phyloP scores from a whole-genome alignment of 352 stramenopile species.

The Phytopythium oedochilum region DNA sequence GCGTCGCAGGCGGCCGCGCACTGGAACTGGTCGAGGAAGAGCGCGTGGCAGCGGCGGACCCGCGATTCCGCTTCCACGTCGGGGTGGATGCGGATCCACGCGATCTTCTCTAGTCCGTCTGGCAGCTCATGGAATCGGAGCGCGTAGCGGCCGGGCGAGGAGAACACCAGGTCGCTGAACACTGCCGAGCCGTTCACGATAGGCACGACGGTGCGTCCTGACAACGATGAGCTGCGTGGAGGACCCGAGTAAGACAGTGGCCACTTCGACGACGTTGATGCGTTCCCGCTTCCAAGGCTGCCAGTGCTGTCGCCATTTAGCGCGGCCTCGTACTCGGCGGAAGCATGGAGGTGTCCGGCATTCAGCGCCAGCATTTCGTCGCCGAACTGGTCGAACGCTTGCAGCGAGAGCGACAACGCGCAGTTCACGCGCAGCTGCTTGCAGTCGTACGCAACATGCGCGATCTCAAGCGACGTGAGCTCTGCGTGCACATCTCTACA shows the following conservation, averaged over 20 bases:
- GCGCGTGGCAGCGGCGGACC: slow-evolving; percentile 17
- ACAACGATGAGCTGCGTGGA: neutral
- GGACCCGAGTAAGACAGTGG: neutral
- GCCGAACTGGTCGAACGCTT: slow-evolving; percentile 54
- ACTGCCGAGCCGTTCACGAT: slow-evolving; percentile 33
- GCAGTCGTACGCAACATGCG: slow-evolving; percentile 42
- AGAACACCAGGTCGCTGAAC: slow-evolving; percentile 39
- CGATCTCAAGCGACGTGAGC: slow-evolving; percentile 35
- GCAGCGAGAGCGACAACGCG: slow-evolving; percentile 25
- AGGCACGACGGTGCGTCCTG: slow-evolving; percentile 3
- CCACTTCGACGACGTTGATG: slow-evolving; percentile 3
- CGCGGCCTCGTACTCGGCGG: slow-evolving; percentile 1
- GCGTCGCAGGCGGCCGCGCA: slow-evolving; percentile 7
- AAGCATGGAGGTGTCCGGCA: slow-evolving; percentile 22
- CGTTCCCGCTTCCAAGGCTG: neutral
- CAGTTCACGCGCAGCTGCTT: slow-evolving; percentile 38
- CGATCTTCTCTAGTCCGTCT: slow-evolving; percentile 27
- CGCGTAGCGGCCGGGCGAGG: slow-evolving; percentile 30
- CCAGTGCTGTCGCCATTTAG: neutral
- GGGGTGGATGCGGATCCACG: slow-evolving; percentile 31
- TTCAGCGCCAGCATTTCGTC: slow-evolving; percentile 27
- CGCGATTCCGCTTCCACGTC: slow-evolving; percentile 18
- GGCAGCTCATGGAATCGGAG: slow-evolving; percentile 24
- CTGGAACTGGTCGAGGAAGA: slow-evolving; percentile 31
- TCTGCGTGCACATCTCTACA: slow-evolving; percentile 21